Base-by-base conservation (phyloP, 345 rosid genomes). In the Aegle marmelos region DNA sequence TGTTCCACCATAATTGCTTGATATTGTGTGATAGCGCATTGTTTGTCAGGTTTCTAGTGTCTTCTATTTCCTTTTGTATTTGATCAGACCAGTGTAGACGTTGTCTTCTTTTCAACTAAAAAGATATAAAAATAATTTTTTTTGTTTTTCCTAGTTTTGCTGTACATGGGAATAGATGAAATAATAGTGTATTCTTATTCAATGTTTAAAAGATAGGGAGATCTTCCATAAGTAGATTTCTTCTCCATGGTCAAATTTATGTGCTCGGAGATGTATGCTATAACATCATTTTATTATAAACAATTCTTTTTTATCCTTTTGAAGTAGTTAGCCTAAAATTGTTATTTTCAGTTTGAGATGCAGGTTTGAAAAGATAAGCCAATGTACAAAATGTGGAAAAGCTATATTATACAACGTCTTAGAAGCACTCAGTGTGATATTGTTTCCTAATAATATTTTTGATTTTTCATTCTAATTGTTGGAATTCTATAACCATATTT, bases 321-420 rank as follows among this genome's bases (percentile, higher is more conserved):
- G 13, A 19, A 68, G 24, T 53, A 27, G 9, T 34, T 66, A 6
- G 25, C 53, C 6, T 19, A 74, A 61, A 48, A 63, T 54, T 69
- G 17, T 37, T 70, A 36, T 22, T 81, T 72, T 79, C 61, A 24
- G 60, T 84, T 86, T 72, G 45, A 75, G 25, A 54, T 82, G 39
- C 84, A 89, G 92, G 79, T 92, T 86, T 84, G 90, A 90, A 76
- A 72, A 76, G 71, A 75, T 79, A 87, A 77, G 85, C 90, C 90
- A 71, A 85, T 90, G 95, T 95, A 91, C 87, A 87, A 86, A 75
- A 86, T 88, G 86, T 92, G 97, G 95, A 88, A 89, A 78, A 79
- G 76, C 75, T 88, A 87, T 85, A 80, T 88, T 82, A 63, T n/a
- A 71, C 82, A 86, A 76, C 91, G 89, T 79, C 81, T 88, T 36